Conservation (phyloP, 495 filamentous ascomycete genomes). For the Podospora pseudocomata region DNA sequence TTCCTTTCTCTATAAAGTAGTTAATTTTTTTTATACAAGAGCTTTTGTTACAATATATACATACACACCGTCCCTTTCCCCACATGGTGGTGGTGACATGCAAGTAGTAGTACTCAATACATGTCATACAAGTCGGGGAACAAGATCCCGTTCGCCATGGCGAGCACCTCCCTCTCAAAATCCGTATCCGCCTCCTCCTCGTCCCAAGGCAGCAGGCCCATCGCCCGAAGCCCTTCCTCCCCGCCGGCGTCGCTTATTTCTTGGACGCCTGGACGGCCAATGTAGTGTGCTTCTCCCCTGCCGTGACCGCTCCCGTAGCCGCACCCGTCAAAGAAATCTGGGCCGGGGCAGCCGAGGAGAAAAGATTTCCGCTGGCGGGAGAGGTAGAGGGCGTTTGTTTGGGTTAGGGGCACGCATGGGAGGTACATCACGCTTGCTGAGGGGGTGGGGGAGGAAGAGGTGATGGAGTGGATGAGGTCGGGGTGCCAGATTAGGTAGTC, state of each 20-base stretch:
- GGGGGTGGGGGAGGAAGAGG: constrained; percentile 3
- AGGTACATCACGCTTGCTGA: constrained; percentile 67
- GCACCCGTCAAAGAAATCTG: constrained; percentile 52
- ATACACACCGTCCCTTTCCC: constrained; percentile 3
- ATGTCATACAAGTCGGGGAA: constrained; percentile 44
- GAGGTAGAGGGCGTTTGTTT: constrained; percentile 70
- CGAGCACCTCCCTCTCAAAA: constrained; percentile 32
- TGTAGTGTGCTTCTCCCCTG: constrained; percentile 51
- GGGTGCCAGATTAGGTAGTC: constrained; percentile 93
- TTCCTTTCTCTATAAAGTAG: not conserved
- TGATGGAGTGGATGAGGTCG: constrained; percentile 44
- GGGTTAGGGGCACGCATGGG: constrained; percentile 76
- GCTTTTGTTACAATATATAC: not conserved
- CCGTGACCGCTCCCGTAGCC: constrained; percentile 32
- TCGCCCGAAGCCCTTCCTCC: constrained; percentile 43
- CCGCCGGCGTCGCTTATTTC: constrained; percentile 44
- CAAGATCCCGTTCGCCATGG: constrained; percentile 43
- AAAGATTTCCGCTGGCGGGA: constrained; percentile 67
- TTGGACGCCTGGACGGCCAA: constrained; percentile 49
- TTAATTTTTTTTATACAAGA: not conserved
- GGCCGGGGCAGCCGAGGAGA: constrained; percentile 56
- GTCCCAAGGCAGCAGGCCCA: constrained; percentile 48
- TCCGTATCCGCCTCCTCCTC: constrained; percentile 28
- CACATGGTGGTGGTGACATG: too few relatives aligned
- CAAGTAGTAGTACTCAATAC: constrained; percentile 9